Conservation (phyloP, 2,329 filamentous ascomycete species). For the Dactylella cylindrospora region DNA sequence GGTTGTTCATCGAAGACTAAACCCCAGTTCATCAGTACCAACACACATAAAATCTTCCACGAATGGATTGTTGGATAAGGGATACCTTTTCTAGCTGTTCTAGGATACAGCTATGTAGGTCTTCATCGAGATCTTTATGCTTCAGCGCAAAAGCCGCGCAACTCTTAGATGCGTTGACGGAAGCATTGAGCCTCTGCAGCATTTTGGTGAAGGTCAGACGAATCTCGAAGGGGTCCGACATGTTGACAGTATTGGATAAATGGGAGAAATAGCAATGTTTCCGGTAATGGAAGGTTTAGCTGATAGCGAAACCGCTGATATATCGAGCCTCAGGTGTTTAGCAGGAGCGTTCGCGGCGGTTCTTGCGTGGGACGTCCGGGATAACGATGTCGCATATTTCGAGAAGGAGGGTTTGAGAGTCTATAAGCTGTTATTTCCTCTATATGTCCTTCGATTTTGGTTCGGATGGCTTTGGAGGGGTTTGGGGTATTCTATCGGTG, state of each 20-base stretch:
- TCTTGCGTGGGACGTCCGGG: too few species aligned
- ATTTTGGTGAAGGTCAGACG: constrained; percentile 94
- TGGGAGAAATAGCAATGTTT: too few species aligned
- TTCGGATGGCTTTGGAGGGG: background rate
- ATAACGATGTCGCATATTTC: too few species aligned
- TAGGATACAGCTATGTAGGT: constrained; percentile 93
- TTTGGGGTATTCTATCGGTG: background rate
- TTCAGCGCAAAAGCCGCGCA: constrained; percentile 93
- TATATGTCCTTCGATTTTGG: too few species aligned
- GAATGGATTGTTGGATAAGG: constrained; percentile 15
- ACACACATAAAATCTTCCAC: background rate
- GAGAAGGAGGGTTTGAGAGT: too few species aligned
- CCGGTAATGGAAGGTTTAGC: too few species aligned
- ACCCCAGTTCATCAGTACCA: constrained; percentile 1
- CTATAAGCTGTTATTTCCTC: background rate
- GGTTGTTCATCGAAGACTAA: constrained; percentile 90
- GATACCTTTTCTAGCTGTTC: constrained; percentile 84
- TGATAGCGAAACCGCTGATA: too few species aligned
- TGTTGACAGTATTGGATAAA: too few species aligned
- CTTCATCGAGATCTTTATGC: constrained; percentile 92
- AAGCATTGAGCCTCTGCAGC: constrained; percentile 87
- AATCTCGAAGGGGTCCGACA: constrained; percentile 93
- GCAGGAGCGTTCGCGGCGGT: too few species aligned
- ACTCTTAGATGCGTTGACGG: constrained; percentile 83
- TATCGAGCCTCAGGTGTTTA: too few species aligned